Percentiles rank a stretch among this genome's conserved stretches.
Conservation (phyloP, 2,329 filamentous ascomycete species). For the Sclerotinia trifoliorum region DNA sequence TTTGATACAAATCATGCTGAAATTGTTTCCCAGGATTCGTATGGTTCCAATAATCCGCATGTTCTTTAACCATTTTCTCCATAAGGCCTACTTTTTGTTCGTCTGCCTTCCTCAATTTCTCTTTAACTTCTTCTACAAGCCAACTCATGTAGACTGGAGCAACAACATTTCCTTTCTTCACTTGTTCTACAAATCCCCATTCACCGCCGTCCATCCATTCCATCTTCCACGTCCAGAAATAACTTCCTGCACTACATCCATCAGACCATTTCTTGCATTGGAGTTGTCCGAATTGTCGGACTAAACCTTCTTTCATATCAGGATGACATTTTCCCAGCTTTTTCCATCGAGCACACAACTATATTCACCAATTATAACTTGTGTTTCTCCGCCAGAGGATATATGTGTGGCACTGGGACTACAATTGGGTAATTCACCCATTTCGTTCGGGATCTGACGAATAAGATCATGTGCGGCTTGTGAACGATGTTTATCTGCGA, state of each 20-base stretch:
- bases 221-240: constrained; percentile 63
- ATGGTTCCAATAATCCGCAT: constrained; percentile 51
- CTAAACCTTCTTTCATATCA: constrained; percentile 45
- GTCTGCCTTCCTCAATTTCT: constrained; percentile 44
- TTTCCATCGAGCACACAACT: constrained; percentile 54
- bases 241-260: constrained; percentile 50
- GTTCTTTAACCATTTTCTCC: constrained; percentile 43
- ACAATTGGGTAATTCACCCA: constrained; percentile 45
- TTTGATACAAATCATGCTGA: constrained; percentile 54
- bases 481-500: constrained; percentile 51
- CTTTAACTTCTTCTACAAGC: constrained; percentile 41
- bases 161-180: constrained; percentile 45
- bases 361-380: constrained; percentile 57
- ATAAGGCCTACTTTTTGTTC: constrained; percentile 42
- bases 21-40: constrained; percentile 46
- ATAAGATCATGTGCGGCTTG: constrained; percentile 54
- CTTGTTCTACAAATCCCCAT: constrained; percentile 58
- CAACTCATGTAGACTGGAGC: constrained; percentile 44
- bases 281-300: constrained; percentile 48
- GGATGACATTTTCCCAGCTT: constrained; percentile 48
- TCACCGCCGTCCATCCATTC: constrained; percentile 59
- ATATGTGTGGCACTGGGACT: constrained; percentile 40
- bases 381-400: constrained; percentile 45
- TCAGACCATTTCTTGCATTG: constrained; percentile 49
- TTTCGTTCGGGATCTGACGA: constrained; percentile 44